Evolutionary conservation across 306 rosid genomes (phyloP).

Genomic region (Vigna mungo): DNA sequence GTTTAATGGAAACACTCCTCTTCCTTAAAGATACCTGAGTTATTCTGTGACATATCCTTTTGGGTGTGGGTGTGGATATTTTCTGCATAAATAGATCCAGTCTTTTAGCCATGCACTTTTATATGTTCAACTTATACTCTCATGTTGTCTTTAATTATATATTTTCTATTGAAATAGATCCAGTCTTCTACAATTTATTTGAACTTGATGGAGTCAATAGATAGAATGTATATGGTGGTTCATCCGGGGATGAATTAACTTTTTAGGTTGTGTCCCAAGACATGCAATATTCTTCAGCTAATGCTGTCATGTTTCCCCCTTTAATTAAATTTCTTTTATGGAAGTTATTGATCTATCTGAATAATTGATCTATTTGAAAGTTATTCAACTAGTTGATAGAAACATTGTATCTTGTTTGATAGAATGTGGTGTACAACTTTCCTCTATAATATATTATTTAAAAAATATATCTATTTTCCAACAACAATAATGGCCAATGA

Average conservation of each 20-base stretch:
- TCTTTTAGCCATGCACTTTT: neutral
- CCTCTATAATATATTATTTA: too few species aligned
- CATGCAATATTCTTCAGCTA: constrained; percentile 1
- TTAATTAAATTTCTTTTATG: neutral
- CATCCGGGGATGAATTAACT: too few species aligned
- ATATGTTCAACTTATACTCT: neutral
- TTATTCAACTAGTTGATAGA: neutral
- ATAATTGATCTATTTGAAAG: neutral
- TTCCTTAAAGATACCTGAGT: neutral
- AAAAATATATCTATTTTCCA: too few species aligned
- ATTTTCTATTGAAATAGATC: constrained; percentile 5
- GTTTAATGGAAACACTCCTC: neutral
- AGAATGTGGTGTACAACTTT: too few species aligned
- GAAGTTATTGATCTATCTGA: neutral
- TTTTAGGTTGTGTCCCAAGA: too few species aligned
- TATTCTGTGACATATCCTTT: constrained; percentile 13
- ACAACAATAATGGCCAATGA: too few species aligned
- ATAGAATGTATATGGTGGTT: neutral
- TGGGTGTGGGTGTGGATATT: neutral
- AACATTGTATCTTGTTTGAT: too few species aligned
- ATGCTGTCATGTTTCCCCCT: neutral
- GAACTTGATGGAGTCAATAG: neutral
- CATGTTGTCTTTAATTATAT: neutral
- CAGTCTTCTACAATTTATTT: neutral
- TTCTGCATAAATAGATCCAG: too few species aligned